Evolutionary conservation across 179 eudicot species (phyloP).

Genomic region (Actinidia chinensis): DNA sequence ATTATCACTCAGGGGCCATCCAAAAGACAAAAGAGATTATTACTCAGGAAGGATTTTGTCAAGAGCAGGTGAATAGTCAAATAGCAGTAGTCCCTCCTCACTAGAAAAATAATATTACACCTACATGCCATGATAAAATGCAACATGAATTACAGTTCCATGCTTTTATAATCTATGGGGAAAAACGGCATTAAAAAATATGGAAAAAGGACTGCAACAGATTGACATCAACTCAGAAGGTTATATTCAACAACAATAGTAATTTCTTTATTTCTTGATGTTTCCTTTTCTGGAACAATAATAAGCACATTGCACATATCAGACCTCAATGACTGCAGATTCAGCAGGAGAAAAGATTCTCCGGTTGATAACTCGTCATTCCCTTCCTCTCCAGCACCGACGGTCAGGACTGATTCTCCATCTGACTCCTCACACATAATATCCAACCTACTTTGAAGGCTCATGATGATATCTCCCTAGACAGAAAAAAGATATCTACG

Average conservation of each 20-base stretch:
- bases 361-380: slow-evolving; percentile 32
- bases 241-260: not conserved
- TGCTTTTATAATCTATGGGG: not conserved
- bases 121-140: not conserved
- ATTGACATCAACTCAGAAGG: not conserved
- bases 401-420: slow-evolving; percentile 33
- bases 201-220: not conserved
- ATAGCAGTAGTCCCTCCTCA: not conserved
- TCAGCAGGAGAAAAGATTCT: slow-evolving; percentile 39
- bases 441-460: slow-evolving; percentile 79
- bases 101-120: not conserved
- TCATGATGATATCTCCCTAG: slow-evolving; percentile 73
- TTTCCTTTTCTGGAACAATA: not conserved
- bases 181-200: too few species aligned
- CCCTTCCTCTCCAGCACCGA: slow-evolving; percentile 38
- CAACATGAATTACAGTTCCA: not conserved
- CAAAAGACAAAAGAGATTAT: too few species aligned
- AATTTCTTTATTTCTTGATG: not conserved
- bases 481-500: not conserved
- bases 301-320: slow-evolving; percentile 2
- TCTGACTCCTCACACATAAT: slow-evolving; percentile 80
- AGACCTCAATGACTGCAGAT: slow-evolving; percentile 64
- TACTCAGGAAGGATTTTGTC: not conserved
- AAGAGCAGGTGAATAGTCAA: not conserved
- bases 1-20: too few species aligned